phyloP scores from a whole-genome alignment of 1,284 basidiomycete genomes.

The Marasmius fiardii region DNA sequence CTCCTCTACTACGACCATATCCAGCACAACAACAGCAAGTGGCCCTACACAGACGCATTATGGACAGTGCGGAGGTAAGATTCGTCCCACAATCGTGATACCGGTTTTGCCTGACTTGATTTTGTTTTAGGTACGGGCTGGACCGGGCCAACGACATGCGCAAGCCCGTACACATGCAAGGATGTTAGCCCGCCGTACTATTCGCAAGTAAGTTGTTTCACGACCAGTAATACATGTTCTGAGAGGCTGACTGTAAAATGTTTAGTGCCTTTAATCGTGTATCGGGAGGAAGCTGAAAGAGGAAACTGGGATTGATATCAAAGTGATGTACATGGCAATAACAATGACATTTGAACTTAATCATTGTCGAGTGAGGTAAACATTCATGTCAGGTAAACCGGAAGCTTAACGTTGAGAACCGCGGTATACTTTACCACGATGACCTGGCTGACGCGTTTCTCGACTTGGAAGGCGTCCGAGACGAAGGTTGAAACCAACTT shows the following conservation, averaged over 20 bases:
- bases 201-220: neutral
- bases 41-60: conserved; percentile 43
- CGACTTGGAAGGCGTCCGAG: too few species aligned
- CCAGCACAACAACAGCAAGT: conserved; percentile 31
- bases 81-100: neutral
- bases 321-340: too few species aligned
- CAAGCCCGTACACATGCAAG: conserved; percentile 37
- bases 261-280: neutral
- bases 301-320: too few species aligned
- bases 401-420: too few species aligned
- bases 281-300: neutral
- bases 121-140: conserved; percentile 35
- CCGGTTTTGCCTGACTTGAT: neutral
- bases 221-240: neutral
- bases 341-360: too few species aligned
- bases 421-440: too few species aligned
- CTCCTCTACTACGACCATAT: conserved; percentile 20
- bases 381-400: too few species aligned
- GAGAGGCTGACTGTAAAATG: neutral
- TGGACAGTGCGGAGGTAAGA: conserved; percentile 51
- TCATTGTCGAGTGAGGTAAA: too few species aligned
- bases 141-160: conserved; percentile 46
- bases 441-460: too few species aligned
- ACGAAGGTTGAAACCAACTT: too few species aligned
- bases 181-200: conserved; percentile 26